These are phyloP conservation scores for Fusarium begoniae DNA, from an alignment of 2,329 filamentous ascomycete genomes.

Conservation along the genomic window DNA sequence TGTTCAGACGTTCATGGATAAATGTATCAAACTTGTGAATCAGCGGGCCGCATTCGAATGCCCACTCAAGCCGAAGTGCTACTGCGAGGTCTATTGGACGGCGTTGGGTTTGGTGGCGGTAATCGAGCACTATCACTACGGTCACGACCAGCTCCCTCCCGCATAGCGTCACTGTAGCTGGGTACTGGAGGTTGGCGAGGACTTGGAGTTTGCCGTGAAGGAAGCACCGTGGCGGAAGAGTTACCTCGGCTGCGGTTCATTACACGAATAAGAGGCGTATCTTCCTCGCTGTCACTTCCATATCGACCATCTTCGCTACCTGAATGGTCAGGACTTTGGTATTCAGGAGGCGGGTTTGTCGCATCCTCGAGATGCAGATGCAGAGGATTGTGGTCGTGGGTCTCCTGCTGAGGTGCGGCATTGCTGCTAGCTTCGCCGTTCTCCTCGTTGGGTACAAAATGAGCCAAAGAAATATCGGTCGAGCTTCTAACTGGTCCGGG, in stretches of 20 bases:
- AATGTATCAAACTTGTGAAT: not conserved
- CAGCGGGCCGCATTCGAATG: not conserved
- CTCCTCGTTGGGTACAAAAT: constrained; percentile 76
- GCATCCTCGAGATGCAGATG: constrained; percentile 61
- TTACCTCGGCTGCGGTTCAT: constrained; percentile 61
- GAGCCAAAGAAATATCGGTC: constrained; percentile 94
- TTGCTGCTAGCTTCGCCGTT: constrained; percentile 67
- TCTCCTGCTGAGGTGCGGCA: constrained; percentile 36
- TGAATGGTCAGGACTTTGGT: constrained; percentile 72
- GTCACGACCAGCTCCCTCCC: constrained; percentile 54
- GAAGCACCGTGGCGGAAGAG: constrained; percentile 55
- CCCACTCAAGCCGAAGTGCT: constrained; percentile 28
- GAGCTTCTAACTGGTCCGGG: constrained; percentile 90
- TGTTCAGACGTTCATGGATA: not conserved
- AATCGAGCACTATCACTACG: constrained; percentile 39
- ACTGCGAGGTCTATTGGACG: constrained; percentile 30
- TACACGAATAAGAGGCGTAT: constrained; percentile 61
- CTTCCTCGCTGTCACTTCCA: constrained; percentile 68
- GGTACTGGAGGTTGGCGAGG: constrained; percentile 73
- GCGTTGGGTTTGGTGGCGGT: constrained; percentile 23
- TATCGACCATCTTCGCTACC: constrained; percentile 66
- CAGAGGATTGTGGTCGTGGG: constrained; percentile 50
- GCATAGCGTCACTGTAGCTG: constrained; percentile 81
- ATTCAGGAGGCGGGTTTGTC: constrained; percentile 74
- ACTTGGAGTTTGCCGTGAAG: constrained; percentile 36